phyloP scores from a whole-genome alignment of 257 asterid genomes.

The Dorcoceras hygrometricum region DNA sequence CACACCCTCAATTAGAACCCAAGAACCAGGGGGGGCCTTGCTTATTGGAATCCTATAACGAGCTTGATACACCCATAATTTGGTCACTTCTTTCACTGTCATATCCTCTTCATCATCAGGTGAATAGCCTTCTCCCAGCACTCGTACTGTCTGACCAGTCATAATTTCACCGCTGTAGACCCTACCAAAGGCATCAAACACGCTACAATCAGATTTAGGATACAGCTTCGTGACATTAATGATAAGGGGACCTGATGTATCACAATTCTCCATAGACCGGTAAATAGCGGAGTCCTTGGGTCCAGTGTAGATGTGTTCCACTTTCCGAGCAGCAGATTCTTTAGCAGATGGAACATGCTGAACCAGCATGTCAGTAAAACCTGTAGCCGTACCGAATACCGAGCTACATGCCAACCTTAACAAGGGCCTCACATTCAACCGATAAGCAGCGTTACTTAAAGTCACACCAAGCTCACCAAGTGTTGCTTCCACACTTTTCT shows the following conservation, averaged over 20 bases:
- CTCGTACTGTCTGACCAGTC: constrained; percentile 88
- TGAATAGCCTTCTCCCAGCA: constrained; percentile 96
- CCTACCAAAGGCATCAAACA: constrained; percentile 96
- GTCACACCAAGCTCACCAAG: constrained; percentile 93
- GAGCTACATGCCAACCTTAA: constrained; percentile 90
- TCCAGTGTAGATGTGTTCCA: constrained; percentile 87
- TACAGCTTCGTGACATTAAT: constrained; percentile 87
- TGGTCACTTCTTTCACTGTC: constrained; percentile 93
- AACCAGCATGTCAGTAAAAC: constrained; percentile 96
- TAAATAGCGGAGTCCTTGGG: constrained; percentile 70
- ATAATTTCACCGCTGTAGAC: constrained; percentile 92
- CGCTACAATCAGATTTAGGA: constrained; percentile 94
- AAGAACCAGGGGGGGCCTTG: constrained; percentile 97
- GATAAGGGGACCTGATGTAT: constrained; percentile 85
- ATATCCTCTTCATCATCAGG: constrained; percentile 98
- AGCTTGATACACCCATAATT: constrained; percentile 96
- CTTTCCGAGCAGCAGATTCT: constrained; percentile 78
- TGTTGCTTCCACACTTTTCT: constrained; percentile 93
- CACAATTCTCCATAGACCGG: constrained; percentile 81
- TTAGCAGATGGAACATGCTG: constrained; percentile 95
- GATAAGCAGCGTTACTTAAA: constrained; percentile 90
- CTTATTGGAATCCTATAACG: constrained; percentile 93
- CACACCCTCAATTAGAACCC: constrained; percentile 99
- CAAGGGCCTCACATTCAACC: constrained; percentile 85
- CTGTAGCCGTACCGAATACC: constrained; percentile 92